Evolutionary conservation across 2,329 filamentous ascomycete species (phyloP).

Genomic region (Fusarium coffeatum): DNA sequence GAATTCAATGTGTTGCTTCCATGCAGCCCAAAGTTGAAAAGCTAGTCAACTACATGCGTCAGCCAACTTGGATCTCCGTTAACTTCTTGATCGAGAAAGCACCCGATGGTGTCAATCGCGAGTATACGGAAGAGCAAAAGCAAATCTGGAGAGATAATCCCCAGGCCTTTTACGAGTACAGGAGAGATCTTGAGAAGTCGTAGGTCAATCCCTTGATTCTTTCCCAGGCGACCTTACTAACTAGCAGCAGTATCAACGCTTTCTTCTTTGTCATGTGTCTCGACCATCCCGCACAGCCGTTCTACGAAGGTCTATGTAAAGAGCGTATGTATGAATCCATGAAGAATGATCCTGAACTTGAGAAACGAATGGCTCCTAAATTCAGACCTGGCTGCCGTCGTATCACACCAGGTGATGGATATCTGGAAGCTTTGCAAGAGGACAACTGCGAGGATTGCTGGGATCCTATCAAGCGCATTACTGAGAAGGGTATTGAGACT

Average conservation of each 20-base stretch:
- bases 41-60: conserved; percentile 8
- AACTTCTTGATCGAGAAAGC: conserved; percentile 7
- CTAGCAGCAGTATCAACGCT: neutral
- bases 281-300: conserved; percentile 3
- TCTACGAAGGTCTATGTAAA: conserved; percentile 3
- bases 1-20: conserved; percentile 2
- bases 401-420: conserved; percentile 6
- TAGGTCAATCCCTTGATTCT: neutral
- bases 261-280: conserved; percentile 18
- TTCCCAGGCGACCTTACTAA: neutral
- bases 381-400: neutral
- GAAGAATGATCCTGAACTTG: conserved; percentile 4
- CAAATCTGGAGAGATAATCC: neutral
- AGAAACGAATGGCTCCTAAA: neutral
- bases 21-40: conserved; percentile 5
- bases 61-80: conserved; percentile 10
- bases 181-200: conserved; percentile 11
- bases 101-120: conserved; percentile 1
- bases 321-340: conserved; percentile 9
- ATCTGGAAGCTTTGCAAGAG: conserved; percentile 8
- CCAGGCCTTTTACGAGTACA: neutral
- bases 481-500: neutral
- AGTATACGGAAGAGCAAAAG: conserved; percentile 7
- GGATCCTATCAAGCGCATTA: neutral
- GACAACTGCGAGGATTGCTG: neutral